Base-by-base conservation (phyloP, 129 eudicot species). In the Artemisia annua region DNA sequence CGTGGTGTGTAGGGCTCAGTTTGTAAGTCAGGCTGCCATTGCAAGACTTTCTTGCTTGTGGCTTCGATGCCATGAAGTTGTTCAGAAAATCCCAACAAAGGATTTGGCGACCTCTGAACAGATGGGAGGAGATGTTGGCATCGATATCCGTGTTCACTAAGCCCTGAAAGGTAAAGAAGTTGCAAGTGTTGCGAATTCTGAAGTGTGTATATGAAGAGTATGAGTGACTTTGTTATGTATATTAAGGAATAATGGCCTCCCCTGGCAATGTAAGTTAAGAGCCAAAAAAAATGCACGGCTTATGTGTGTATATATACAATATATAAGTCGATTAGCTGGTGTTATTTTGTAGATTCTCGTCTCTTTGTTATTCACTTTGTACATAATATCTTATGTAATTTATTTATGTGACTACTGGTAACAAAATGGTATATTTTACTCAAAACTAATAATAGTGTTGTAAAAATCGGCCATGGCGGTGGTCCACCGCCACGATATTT, bases 1-100 rank as follows among this genome's bases (percentile, higher is more conserved):
- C 50, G 62, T 81, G 71, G 86, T 80, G 20, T 89, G 86, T 35
- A 80, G 83, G 75, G 84, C 85, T 14, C 95, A 86, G 63, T 77
- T 89, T 72, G 87, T 83, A 39, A 80, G 91, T 65, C 87, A 82
- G 83, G 91, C 96, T 26, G 88, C 89, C 52, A 58, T 85, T 14
- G 80, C 89, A 19, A 74, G 93, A 68, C 76, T 90, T 51, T 87
- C 94, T 0, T 87, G 85, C 63, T 69, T 83, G 22, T 90, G 93
- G 93, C 79, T 83, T 35, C 82, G 89, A 6, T 72, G 68, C 76
- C 79, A 83, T 39, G 68, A 81, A n/a, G 68, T 61, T 1, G 76
- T 77, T 60, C 79, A 49, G 74, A 84, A 86, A 61, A 67, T 81
- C 48, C 63, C 53, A 13, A 63, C 54, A 9, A 77, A 81, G 82